These are phyloP conservation scores for Plantago major DNA, from an alignment of 257 asterid species.

Conservation along the genomic window DNA sequence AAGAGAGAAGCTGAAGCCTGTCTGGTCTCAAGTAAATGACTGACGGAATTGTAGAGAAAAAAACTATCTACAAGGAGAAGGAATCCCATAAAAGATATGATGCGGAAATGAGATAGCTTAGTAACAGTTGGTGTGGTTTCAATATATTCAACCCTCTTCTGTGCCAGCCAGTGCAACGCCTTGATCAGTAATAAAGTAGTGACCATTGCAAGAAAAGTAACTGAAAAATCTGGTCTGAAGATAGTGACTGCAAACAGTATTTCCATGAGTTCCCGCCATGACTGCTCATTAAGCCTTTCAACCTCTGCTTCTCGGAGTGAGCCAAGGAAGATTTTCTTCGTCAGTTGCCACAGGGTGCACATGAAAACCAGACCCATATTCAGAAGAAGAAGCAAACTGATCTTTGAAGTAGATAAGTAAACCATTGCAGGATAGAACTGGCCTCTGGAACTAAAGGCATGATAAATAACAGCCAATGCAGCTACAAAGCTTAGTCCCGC, in stretches of 20 bases:
- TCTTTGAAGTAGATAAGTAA: constrained; percentile 86
- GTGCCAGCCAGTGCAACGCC: constrained; percentile 98
- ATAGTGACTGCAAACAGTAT: constrained; percentile 95
- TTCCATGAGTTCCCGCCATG: constrained; percentile 97
- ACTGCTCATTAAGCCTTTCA: constrained; percentile 94
- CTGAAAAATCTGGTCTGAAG: constrained; percentile 92
- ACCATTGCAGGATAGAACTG: constrained; percentile 98
- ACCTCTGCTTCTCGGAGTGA: constrained; percentile 93
- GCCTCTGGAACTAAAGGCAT: constrained; percentile 76
- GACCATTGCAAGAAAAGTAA: constrained; percentile 73
- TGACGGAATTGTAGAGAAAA: constrained; percentile 58
- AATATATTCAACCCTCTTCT: constrained; percentile 92
- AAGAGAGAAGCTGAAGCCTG: constrained; percentile 88
- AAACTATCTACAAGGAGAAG: constrained; percentile 71
- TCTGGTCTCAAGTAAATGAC: constrained; percentile 64
- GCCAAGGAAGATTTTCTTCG: constrained; percentile 89
- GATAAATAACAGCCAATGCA: constrained; percentile 67
- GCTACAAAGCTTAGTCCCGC: constrained; percentile 67
- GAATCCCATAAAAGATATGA: constrained; percentile 82
- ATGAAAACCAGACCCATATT: constrained; percentile 81
- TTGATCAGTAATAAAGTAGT: constrained; percentile 82
- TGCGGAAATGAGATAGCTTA: constrained; percentile 66
- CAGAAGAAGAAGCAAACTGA: constrained; percentile 73
- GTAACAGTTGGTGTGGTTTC: constrained; percentile 93
- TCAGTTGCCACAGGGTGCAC: constrained; percentile 91